Evolutionary conservation across 768 basidiomycete species (phyloP).

Genomic region (Xerocomus potaroensis): DNA sequence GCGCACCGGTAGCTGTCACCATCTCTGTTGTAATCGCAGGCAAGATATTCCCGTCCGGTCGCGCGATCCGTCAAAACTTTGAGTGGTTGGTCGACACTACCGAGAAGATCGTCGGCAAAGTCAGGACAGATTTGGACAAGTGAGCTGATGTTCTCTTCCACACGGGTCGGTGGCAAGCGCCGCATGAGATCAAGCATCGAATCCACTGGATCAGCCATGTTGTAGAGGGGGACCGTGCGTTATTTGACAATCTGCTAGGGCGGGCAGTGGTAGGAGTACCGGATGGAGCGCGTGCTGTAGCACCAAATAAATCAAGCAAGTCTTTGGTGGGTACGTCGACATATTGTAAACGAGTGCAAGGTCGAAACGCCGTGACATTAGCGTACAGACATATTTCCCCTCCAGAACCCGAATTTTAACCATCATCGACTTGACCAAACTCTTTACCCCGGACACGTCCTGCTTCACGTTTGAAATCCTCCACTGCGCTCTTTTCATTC

Average conservation of each 20-base stretch:
- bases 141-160: constrained; percentile 81
- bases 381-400: background rate
- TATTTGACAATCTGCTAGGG: background rate
- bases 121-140: constrained; percentile 86
- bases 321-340: background rate
- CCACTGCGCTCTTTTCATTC: constrained; percentile 40
- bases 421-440: background rate
- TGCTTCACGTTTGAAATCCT: constrained; percentile 29
- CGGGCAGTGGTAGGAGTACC: too few species aligned
- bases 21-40: constrained; percentile 91
- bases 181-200: constrained; percentile 96
- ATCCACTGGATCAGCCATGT: constrained; percentile 76
- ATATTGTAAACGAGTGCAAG: too few species aligned
- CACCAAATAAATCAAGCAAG: background rate
- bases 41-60: constrained; percentile 85
- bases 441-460: constrained; percentile 32
- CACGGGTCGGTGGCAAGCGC: constrained; percentile 86
- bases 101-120: constrained; percentile 90
- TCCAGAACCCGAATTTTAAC: background rate
- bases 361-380: too few species aligned
- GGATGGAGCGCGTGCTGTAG: too few species aligned
- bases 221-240: constrained; percentile 5
- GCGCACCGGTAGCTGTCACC: constrained; percentile 79
- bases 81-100: constrained; percentile 93
- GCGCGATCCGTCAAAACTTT: constrained; percentile 74